Percentiles rank a stretch among this genome's conserved stretches.
phyloP scores from a whole-genome alignment of 2,329 filamentous ascomycete genomes.

The Fusarium globosum region DNA sequence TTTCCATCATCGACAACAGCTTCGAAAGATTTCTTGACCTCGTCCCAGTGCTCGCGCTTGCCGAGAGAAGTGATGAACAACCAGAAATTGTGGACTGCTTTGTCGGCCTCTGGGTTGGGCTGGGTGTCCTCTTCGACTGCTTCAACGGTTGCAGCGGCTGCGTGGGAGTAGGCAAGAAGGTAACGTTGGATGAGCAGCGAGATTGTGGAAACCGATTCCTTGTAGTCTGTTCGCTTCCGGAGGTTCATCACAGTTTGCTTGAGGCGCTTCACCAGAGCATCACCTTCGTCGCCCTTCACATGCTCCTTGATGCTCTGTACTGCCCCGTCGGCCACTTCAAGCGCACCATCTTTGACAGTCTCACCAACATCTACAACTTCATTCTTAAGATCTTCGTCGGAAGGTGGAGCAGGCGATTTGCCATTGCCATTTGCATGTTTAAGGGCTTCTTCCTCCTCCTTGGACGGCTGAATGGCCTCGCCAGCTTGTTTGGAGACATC shows the following conservation, averaged over 20 bases:
- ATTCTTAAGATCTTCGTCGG: slow-evolving; percentile 72
- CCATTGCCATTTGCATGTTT: slow-evolving; percentile 50
- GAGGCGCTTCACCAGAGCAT: slow-evolving; percentile 78
- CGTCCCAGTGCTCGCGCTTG: slow-evolving; percentile 77
- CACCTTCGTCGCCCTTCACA: slow-evolving; percentile 75
- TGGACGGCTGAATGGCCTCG: slow-evolving; percentile 76
- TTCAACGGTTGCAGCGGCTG: slow-evolving; percentile 73
- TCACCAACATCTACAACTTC: slow-evolving; percentile 66
- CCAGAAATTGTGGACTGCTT: slow-evolving; percentile 85
- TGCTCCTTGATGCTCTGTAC: slow-evolving; percentile 79
- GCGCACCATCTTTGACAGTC: slow-evolving; percentile 63
- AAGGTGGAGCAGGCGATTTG: slow-evolving; percentile 53
- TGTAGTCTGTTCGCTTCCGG: slow-evolving; percentile 82
- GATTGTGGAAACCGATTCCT: slow-evolving; percentile 84
- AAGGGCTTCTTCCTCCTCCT: slow-evolving; percentile 66
- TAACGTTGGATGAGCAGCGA: slow-evolving; percentile 82
- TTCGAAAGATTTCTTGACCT: slow-evolving; percentile 74
- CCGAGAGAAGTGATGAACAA: slow-evolving; percentile 83
- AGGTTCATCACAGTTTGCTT: slow-evolving; percentile 81
- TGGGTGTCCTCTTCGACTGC: slow-evolving; percentile 77
- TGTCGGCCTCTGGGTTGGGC: slow-evolving; percentile 78
- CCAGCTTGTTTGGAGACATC: slow-evolving; percentile 79
- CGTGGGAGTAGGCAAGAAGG: slow-evolving; percentile 79
- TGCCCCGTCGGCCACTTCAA: slow-evolving; percentile 68
- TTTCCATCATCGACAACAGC: slow-evolving; percentile 78